Evolutionary conservation across 192 early-diverging fungal genomes (phyloP).

Genomic region (Oehlia diaphana): DNA sequence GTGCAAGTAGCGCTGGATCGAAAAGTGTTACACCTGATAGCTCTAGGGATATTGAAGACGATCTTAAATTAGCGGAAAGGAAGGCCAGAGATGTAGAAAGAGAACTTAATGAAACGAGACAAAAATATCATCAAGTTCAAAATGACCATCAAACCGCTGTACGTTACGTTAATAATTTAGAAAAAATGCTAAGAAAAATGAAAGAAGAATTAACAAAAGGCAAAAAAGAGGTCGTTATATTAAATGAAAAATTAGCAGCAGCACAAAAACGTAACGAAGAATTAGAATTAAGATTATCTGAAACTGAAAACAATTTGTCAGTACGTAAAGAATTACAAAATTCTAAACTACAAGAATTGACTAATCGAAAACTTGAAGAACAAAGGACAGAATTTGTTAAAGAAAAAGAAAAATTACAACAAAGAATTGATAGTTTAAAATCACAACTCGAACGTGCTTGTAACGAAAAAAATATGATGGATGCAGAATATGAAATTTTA

Average conservation of each 20-base stretch:
- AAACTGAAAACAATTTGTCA: constrained; percentile 40
- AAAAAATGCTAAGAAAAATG: constrained; percentile 35
- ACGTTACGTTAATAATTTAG: constrained; percentile 37
- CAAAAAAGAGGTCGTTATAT: constrained; percentile 23
- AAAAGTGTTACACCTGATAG: not conserved
- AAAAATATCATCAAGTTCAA: constrained; percentile 42
- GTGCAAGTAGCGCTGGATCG: not conserved
- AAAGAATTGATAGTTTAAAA: constrained; percentile 4
- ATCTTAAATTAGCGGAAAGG: constrained; percentile 18
- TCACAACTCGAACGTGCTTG: constrained; percentile 6
- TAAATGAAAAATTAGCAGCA: not conserved
- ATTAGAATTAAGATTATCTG: constrained; percentile 38
- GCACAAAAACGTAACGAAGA: constrained; percentile 31
- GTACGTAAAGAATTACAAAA: constrained; percentile 6
- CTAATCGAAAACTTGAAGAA: constrained; percentile 17
- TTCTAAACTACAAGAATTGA: constrained; percentile 19
- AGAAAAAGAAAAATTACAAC: constrained; percentile 11
- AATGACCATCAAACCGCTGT: constrained; percentile 43
- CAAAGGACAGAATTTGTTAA: constrained; percentile 7
- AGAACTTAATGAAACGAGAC: constrained; percentile 23
- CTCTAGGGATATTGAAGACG: constrained; percentile 4
- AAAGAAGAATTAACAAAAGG: constrained; percentile 33
- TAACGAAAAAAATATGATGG: constrained; percentile 26
- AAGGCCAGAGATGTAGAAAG: not conserved
- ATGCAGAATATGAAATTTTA: constrained; percentile 20